Evolutionary conservation across 148 eudicot genomes (phyloP).

Genomic region (Rhododendron vialii): DNA sequence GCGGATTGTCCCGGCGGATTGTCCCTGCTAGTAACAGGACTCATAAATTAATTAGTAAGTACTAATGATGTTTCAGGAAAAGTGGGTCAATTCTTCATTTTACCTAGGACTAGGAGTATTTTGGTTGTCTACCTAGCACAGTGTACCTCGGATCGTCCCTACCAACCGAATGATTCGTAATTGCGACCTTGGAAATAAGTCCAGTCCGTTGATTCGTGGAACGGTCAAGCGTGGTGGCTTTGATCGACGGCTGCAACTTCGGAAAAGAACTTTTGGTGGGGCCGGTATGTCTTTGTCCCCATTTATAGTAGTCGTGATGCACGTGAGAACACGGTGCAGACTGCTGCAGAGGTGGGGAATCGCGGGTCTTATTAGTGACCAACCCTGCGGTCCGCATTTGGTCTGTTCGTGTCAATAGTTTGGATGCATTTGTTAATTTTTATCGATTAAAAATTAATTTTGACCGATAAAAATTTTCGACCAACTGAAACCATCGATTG

Average conservation of each 20-base stretch:
- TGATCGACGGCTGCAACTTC: not conserved
- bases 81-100: not conserved
- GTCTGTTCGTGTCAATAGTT: no score
- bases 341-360: not conserved
- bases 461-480: no score
- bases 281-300: not conserved
- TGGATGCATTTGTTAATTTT: no score
- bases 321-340: not conserved
- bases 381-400: no score
- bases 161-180: not conserved
- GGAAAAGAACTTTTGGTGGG: not conserved
- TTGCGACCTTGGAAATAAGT: not conserved
- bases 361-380: no score
- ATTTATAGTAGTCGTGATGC: not conserved
- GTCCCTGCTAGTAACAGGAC: no score
- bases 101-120: not conserved
- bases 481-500: no score
- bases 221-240: not conserved
- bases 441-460: no score
- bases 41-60: no score
- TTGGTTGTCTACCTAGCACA: not conserved
- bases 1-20: no score
- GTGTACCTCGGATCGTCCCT: not conserved
- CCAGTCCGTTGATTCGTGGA: not conserved
- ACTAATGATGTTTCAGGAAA: no score